A percentile compares a stretch with the other conserved stretches of the same genome.
These are phyloP conservation scores for Penicillium arizonense DNA, from an alignment of 495 filamentous ascomycete species.

Conservation along the genomic window DNA sequence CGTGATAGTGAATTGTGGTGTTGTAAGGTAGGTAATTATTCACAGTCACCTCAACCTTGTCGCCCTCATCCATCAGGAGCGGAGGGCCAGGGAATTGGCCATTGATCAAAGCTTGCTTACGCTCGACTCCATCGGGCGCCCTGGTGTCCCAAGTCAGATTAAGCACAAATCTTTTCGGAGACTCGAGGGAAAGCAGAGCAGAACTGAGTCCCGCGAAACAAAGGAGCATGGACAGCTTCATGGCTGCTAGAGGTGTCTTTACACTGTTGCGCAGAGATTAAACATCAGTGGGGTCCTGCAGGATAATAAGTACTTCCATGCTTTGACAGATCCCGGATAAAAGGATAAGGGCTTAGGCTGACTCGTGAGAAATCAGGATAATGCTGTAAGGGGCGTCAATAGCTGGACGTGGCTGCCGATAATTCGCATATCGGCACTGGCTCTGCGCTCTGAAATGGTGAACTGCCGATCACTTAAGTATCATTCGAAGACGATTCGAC, in stretches of 20 bases:
- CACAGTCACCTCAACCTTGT: constrained; percentile 46
- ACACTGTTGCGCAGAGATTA: background rate
- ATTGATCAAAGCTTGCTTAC: constrained; percentile 52
- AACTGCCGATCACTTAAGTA: background rate
- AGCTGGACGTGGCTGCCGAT: too few species aligned
- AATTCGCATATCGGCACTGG: too few species aligned
- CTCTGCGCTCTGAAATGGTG: too few species aligned
- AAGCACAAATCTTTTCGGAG: background rate
- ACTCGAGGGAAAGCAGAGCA: background rate
- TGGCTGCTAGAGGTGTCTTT: background rate
- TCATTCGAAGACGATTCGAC: background rate
- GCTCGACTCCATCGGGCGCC: constrained; percentile 31
- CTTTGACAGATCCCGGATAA: too few species aligned
- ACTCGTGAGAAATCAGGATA: too few species aligned
- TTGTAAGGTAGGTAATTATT: constrained; percentile 30
- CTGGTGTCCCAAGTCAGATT: constrained; percentile 32
- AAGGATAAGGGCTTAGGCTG: too few species aligned
- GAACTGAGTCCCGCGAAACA: background rate
- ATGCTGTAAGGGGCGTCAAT: too few species aligned
- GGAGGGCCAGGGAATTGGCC: constrained; percentile 53
- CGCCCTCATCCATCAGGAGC: constrained; percentile 55
- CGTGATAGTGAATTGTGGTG: constrained; percentile 44
- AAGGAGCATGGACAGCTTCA: background rate
- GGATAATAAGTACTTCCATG: too few species aligned
- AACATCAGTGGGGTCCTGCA: background rate